Conservation (phyloP, 192 early-diverging fungal genomes). For the Coemansia sp. region DNA sequence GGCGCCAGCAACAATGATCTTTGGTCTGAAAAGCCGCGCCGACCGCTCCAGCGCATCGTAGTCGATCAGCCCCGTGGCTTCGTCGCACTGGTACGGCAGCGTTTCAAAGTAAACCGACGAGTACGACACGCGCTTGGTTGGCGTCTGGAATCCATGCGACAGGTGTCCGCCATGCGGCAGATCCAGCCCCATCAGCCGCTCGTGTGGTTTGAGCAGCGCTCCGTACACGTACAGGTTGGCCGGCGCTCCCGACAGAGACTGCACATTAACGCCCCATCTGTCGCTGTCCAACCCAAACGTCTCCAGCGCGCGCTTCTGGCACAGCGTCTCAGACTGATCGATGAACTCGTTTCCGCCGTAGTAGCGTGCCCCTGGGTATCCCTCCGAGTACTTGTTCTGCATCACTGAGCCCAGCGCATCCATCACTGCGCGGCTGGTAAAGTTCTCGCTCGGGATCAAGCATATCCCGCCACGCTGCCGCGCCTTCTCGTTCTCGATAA, state of each 20-base stretch:
- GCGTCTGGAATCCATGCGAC: constrained; percentile 97
- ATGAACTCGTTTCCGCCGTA: constrained; percentile 99
- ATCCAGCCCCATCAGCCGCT: constrained; percentile 97
- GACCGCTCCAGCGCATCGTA: constrained; percentile 83
- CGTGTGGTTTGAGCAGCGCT: constrained; percentile 93
- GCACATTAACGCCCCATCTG: constrained; percentile 98
- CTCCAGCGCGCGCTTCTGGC: constrained; percentile 95
- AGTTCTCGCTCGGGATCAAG: constrained; percentile 98
- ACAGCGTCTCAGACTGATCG: constrained; percentile 89
- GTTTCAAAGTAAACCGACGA: constrained; percentile 97
- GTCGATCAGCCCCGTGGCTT: constrained; percentile 88
- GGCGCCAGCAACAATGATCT: constrained; percentile 94
- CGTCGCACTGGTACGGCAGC: constrained; percentile 90
- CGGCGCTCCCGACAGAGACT: constrained; percentile 92
- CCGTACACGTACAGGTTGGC: constrained; percentile 98
- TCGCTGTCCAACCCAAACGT: constrained; percentile 78
- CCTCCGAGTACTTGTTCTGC: constrained; percentile 99
- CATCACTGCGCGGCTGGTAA: constrained; percentile 95
- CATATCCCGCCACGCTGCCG: constrained; percentile 91
- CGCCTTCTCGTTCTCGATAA: constrained; percentile 93
- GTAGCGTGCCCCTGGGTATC: constrained; percentile 95
- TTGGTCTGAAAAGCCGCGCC: constrained; percentile 87
- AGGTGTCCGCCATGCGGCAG: constrained; percentile 97
- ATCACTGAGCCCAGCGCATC: constrained; percentile 94
- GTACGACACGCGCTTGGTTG: constrained; percentile 93